Evolutionary conservation across 140 eudicot species (phyloP).

Genomic region (Oenanthe javanica): DNA sequence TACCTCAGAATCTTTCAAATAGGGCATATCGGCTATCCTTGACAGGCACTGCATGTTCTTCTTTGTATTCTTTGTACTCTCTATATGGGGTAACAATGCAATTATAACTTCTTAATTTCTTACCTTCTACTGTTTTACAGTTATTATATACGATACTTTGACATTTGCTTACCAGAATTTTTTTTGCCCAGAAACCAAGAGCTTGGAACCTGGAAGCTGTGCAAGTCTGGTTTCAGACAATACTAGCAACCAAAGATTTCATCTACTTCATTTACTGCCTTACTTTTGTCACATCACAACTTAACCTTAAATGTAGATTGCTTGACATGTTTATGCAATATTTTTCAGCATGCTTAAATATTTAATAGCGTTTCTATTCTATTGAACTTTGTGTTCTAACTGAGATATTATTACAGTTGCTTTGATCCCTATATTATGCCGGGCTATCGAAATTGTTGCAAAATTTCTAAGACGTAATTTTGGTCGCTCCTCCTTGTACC

Average conservation of each 20-base stretch:
- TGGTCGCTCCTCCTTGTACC: constrained; percentile 64
- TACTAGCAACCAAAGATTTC: constrained; percentile 77
- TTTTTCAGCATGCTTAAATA: constrained; percentile 1
- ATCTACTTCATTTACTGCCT: constrained; percentile 81
- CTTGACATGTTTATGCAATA: constrained; percentile 2
- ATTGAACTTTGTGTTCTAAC: constrained; percentile 2
- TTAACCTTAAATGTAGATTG: constrained; percentile 72
- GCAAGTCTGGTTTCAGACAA: constrained; percentile 84
- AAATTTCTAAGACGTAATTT: constrained; percentile 81
- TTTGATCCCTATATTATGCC: constrained; percentile 73
- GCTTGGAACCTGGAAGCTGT: constrained; percentile 84
- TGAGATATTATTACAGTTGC: constrained; percentile 53
- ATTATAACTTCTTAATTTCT: neutral
- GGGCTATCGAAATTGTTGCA: constrained; percentile 72
- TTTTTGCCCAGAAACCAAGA: constrained; percentile 69
- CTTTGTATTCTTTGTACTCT: constrained; percentile 77
- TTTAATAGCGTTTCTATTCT: neutral
- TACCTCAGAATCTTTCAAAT: constrained; percentile 62
- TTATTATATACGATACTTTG: neutral
- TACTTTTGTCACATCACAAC: constrained; percentile 73
- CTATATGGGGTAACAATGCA: constrained; percentile 66
- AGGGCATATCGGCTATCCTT: constrained; percentile 81
- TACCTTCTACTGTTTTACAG: neutral
- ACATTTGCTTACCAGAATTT: constrained; percentile 1
- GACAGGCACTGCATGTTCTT: constrained; percentile 84